Evolutionary conservation across 2,329 filamentous ascomycete species (phyloP), one percentile per base, ranked within the genome.

Genomic region (Fusarium chlamydosporum): DNA sequence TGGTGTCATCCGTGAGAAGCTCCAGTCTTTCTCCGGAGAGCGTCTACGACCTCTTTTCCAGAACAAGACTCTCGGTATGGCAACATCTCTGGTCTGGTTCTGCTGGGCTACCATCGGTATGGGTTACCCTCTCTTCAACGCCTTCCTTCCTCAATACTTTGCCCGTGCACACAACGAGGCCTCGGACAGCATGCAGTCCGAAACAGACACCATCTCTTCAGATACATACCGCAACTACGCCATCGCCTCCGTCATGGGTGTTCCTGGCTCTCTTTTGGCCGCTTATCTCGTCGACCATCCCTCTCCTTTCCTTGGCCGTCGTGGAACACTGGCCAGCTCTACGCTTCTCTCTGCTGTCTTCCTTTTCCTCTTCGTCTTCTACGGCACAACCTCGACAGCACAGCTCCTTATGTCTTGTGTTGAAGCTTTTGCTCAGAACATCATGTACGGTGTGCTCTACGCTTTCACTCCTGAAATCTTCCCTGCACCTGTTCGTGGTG

Each of bases 121-220:
- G 88, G 92, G 90, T 4, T 96, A 95, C 75, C 93, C 92, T 1
- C 86, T 97, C 3, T 97, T 95, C 85, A 96, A 96, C 78, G 91
- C 92, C 53, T 96, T 96, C 80, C 84, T 97, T n/a, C 93, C 93
- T 1, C 92, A 96, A 71, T 96, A 96, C 75, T 87, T 96, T 61
- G 87, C 89, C 26, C 78, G 75, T 35, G 86, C 88, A 57, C 85
- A 87, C 27, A 79, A 79, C 34, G 82, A 68, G 18, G 58, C 70
- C 34, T 68, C 65, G 13, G 75, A 70, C 5, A 66, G 59, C n/a
- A 54, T 76, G 15, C 70, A 76, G 15, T 76, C 76, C 31, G 75
- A 80, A 47, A 76, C 75, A 11, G 74, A 77, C 26, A 70, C 75
- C 27, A 81, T 85, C 56, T 82, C 83, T 5, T 76, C 78, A 62